Evolutionary conservation across 1,139 yeast genomes (phyloP).

Genomic region (Sugiyamaella pinicola): DNA sequence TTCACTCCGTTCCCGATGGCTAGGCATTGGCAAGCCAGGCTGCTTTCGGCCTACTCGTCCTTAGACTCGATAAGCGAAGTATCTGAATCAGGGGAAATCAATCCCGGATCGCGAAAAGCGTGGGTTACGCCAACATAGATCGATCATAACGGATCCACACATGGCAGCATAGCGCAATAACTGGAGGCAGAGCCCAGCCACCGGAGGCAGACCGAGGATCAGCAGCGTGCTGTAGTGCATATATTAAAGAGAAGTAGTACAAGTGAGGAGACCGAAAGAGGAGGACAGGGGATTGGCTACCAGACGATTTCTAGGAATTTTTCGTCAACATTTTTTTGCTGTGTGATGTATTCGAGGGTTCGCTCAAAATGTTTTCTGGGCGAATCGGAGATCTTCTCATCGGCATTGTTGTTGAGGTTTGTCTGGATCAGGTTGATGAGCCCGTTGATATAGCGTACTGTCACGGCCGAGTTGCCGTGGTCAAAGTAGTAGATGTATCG

Average conservation of each 20-base stretch:
- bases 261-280: not conserved
- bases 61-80: too few species aligned
- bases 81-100: too few species aligned
- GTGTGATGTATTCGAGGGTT: slow-evolving; percentile 64
- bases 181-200: too few species aligned
- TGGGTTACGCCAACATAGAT: too few species aligned
- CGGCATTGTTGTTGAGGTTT: slow-evolving; percentile 54
- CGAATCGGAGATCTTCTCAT: slow-evolving; percentile 42
- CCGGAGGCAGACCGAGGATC: too few species aligned
- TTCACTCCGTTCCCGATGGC: too few species aligned
- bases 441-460: slow-evolving; percentile 78
- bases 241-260: not conserved
- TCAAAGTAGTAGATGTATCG: slow-evolving; percentile 82
- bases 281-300: slow-evolving; percentile 23
- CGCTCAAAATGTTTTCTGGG: slow-evolving; percentile 61
- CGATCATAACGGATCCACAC: too few species aligned
- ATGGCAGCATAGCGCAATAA: too few species aligned
- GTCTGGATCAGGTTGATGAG: slow-evolving; percentile 80
- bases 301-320: slow-evolving; percentile 57
- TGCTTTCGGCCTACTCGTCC: too few species aligned
- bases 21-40: too few species aligned
- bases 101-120: too few species aligned
- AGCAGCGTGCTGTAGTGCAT: not conserved
- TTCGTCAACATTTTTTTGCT: slow-evolving; percentile 66
- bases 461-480: slow-evolving; percentile 75